Base-by-base conservation (phyloP, 2,329 filamentous ascomycete species). In the Colletotrichum endophyticum region DNA sequence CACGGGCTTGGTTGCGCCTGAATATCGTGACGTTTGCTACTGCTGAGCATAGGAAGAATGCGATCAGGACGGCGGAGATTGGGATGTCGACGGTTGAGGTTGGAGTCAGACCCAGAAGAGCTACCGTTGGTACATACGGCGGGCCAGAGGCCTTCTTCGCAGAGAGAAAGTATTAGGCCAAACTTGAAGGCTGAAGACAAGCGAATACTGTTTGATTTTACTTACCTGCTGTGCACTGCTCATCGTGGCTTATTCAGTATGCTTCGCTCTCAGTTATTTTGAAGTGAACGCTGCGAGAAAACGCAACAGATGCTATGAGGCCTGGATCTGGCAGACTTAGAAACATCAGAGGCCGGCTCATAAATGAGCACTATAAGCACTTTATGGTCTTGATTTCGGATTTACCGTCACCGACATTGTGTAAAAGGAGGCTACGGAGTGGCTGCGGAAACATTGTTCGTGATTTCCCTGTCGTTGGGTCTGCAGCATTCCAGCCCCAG, bases 241-340 rank as follows among this genome's bases (percentile, higher is more conserved):
- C 44, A 53, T 53, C n/a, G 44, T 53, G 12, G 1, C 11, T 53
- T 22, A 2, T 53, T 13, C 3, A 13, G 1, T 53, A 53, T 53
- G 44, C 44, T 22, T 53, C 44, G n/a, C 13, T 53, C 5, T 13
- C 12, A 1, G 39, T 9, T 49, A 2, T 49, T n/a, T 11, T n/a
- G 39, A 4, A 49, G 44, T 6, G 8, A n/a, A 53, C 13, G 44
- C 12, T 25, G n/a, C 11, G n/a, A 53, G 11, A 53, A 4, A 25
- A 53, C 12, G n/a, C 12, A 8, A 13, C 6, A 53, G 6, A 5
- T 8, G 4, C 5, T 4, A 6, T 3, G 5, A 7, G 1, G 16
- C 2, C 12, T 22, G n/a, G 1, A 13, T 1, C 6, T 22, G 11
- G 44, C n/a, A 22, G 44, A 13, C 44, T 53, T 13, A 0, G 1